Evolutionary conservation across 2,329 filamentous ascomycete species (phyloP), one percentile per base, ranked within the genome.

Genomic region (Talaromyces sp.): DNA sequence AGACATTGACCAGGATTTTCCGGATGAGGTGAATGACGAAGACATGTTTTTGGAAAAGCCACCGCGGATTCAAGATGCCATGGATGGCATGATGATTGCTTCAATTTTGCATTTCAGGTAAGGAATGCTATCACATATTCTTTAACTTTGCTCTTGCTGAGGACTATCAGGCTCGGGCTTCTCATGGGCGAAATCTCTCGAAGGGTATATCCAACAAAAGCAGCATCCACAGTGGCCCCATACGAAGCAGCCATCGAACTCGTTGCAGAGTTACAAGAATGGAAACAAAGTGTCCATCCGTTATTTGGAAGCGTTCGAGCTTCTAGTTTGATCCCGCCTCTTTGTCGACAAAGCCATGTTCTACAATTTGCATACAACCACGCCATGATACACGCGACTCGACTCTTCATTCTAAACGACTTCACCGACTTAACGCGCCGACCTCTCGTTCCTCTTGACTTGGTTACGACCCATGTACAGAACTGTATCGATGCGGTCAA

Each of bases 1-100:
- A 39, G 86, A 89, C 60, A 86, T 88, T 57, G 86, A 89, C 61
- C 86, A 89, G 65, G 81, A 83, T 2, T 79, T 86, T n/a, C 87
- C 87, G 4, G 73, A 76, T 27, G 78, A 79, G 62, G 79, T 87
- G 50, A 85, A 86, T 63, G 86, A 89, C 65, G 83, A 86, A 43
- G 81, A 87, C 35, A 82, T 89, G 75, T 79, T 82, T 0, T 69
- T 79, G 9, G 70, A 79, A 37, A 75, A 83, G 27, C 71, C 78
- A 8, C 67, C 69, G 1, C 65, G 75, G 3, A 72, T 76, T 25
- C 73, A 72, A 54, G 74, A 78, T 3, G 71, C 75, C 9, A 70
- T 74, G 3, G 75, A 78, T 61, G 73, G 73, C 61, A 77, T 78
- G 75, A 78, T 78, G 76, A 76, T 74, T 52, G 76, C 76, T 13